A percentile compares a stretch with the other conserved stretches of the same genome.
Evolutionary conservation across 116 monocot genomes (phyloP).

Genomic region (Iris pallida): DNA sequence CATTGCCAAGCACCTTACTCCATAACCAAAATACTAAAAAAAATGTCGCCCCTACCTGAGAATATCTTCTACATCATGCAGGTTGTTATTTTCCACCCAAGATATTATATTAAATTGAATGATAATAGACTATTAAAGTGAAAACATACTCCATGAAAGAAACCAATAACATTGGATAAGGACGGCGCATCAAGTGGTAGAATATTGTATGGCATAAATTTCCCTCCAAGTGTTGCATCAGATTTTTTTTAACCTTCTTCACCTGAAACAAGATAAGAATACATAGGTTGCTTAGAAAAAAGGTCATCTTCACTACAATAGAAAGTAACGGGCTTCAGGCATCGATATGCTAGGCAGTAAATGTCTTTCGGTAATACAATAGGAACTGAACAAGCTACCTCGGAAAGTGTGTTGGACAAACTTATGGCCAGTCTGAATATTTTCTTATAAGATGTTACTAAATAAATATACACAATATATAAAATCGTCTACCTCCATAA

Average conservation of each 20-base stretch:
- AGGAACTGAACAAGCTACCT: background rate
- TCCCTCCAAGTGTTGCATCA: slow-evolving; percentile 71
- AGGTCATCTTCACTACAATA: background rate
- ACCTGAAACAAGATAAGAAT: slow-evolving; percentile 41
- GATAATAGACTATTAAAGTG: slow-evolving; percentile 1
- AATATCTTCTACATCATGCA: background rate
- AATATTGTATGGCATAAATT: slow-evolving; percentile 87
- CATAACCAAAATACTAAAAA: background rate
- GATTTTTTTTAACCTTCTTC: slow-evolving; percentile 61
- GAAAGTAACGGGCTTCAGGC: background rate
- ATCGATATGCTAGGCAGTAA: background rate
- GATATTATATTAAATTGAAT: background rate
- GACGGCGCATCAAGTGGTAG: slow-evolving; percentile 94
- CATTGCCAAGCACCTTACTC: no score
- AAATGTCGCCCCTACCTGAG: background rate
- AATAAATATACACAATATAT: background rate
- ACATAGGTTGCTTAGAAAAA: background rate
- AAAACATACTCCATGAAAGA: slow-evolving; percentile 75
- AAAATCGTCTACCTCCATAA: background rate
- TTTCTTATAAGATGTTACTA: background rate
- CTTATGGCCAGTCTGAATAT: background rate
- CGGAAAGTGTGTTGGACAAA: background rate
- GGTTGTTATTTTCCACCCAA: background rate
- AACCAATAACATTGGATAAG: slow-evolving; percentile 71
- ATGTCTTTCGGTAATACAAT: background rate